Conservation (phyloP, 768 basidiomycete species). For the Heimioporus sp. region DNA sequence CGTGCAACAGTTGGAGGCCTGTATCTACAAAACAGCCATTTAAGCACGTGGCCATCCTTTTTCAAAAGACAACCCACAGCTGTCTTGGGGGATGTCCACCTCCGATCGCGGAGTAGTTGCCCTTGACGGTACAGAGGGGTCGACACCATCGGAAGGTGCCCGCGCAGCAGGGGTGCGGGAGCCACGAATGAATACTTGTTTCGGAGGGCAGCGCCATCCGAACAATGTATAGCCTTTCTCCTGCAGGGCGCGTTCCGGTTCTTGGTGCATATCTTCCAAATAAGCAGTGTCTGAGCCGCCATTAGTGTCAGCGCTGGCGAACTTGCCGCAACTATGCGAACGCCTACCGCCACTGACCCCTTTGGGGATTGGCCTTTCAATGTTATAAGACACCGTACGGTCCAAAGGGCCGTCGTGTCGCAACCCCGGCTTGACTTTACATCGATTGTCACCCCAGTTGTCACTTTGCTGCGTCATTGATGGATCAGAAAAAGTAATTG, state of each 20-base stretch:
- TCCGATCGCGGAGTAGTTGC: neutral
- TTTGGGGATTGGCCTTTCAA: neutral
- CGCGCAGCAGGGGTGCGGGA: neutral
- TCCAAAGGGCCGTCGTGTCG: slow-evolving; percentile 3
- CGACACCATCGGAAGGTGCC: neutral
- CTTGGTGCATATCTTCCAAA: neutral
- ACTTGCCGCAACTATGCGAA: neutral
- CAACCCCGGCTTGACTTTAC: neutral
- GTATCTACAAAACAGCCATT: neutral
- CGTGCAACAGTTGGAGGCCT: slow-evolving; percentile 3
- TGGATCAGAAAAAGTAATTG: neutral
- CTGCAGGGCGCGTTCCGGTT: neutral
- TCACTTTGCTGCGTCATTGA: slow-evolving; percentile 1
- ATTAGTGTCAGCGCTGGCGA: neutral
- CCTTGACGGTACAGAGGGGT: neutral
- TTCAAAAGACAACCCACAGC: slow-evolving; percentile 3
- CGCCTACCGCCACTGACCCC: slow-evolving; percentile 7
- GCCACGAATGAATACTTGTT: too few species aligned
- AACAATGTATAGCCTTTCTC: neutral
- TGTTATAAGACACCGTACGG: neutral
- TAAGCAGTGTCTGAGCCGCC: slow-evolving; percentile 2
- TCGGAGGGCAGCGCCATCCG: neutral
- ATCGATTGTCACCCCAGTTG: neutral
- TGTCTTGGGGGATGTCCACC: neutral
- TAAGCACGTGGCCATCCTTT: neutral